These are phyloP conservation scores for Penicillium sclerotiorum DNA, from an alignment of 2,329 filamentous ascomycete species.

Conservation along the genomic window DNA sequence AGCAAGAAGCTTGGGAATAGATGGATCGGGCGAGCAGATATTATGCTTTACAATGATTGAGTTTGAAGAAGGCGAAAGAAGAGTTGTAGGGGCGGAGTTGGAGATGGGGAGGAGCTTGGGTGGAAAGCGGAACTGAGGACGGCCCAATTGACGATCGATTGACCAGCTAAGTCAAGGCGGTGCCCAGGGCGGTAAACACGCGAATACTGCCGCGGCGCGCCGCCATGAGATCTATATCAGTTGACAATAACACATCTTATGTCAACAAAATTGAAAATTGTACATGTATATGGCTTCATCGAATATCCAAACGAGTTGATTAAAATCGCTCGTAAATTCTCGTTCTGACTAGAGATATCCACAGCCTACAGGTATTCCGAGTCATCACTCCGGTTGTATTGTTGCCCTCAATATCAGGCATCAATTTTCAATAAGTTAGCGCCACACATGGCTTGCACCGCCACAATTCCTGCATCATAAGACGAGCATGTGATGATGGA, in stretches of 20 bases:
- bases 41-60: too few species aligned
- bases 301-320: too few species aligned
- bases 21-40: neutral
- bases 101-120: constrained; percentile 2
- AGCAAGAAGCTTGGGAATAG: constrained; percentile 2
- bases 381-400: too few species aligned
- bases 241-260: too few species aligned
- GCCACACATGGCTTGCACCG: constrained; percentile 11
- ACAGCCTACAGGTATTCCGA: neutral
- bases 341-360: neutral
- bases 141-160: constrained; percentile 21
- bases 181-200: neutral
- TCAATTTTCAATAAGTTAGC: neutral
- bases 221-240: too few species aligned
- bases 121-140: constrained; percentile 11
- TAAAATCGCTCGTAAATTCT: neutral
- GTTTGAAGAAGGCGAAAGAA: too few species aligned
- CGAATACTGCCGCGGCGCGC: neutral
- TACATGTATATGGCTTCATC: neutral
- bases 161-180: constrained; percentile 21
- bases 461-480: neutral
- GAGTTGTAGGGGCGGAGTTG: too few species aligned
- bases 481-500: too few species aligned
- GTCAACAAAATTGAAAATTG: too few species aligned
- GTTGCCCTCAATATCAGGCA: neutral